A percentile compares a stretch with the other conserved stretches of the same genome.
Evolutionary conservation across 140 eudicot species (phyloP).

Genomic region (Bidens hawaiensis): DNA sequence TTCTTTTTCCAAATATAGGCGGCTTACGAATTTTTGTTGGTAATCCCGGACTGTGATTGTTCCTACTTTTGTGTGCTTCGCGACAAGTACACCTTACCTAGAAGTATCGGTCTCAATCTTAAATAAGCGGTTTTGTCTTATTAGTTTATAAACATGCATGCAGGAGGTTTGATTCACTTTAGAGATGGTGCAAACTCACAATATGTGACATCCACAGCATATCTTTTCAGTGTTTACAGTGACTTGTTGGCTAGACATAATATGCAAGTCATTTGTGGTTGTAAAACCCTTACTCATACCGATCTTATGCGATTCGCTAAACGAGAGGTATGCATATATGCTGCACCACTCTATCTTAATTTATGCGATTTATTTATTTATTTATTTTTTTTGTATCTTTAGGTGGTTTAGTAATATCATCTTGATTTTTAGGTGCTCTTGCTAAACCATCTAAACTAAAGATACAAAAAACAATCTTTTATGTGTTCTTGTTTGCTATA

Average conservation of each 20-base stretch:
- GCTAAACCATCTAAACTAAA: no score
- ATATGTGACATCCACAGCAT: slow-evolving; percentile 66
- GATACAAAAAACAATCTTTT: no score
- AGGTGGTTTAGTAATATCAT: no score
- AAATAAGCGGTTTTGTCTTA: neutral
- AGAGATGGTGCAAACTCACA: slow-evolving; percentile 93
- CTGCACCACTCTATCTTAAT: no score
- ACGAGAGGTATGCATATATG: slow-evolving; percentile 49
- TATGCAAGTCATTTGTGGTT: slow-evolving; percentile 49
- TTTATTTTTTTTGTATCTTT: no score
- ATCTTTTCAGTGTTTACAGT: slow-evolving; percentile 58
- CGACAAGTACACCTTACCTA: no score
- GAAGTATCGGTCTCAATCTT: neutral
- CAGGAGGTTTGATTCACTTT: slow-evolving; percentile 74
- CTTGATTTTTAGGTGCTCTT: no score
- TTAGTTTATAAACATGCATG: neutral
- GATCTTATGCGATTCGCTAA: slow-evolving; percentile 55
- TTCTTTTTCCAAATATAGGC: no score
- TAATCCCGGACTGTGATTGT: no score
- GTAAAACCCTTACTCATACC: slow-evolving; percentile 29
- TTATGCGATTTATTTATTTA: no score
- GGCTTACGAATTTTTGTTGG: no score
- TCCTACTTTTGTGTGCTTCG: no score
- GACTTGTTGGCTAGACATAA: slow-evolving; percentile 53
- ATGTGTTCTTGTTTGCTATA: slow-evolving; percentile 28